Evolutionary conservation across 768 basidiomycete species (phyloP), one percentile per base, ranked within the genome.

Genomic region (Leccinellum luteum): DNA sequence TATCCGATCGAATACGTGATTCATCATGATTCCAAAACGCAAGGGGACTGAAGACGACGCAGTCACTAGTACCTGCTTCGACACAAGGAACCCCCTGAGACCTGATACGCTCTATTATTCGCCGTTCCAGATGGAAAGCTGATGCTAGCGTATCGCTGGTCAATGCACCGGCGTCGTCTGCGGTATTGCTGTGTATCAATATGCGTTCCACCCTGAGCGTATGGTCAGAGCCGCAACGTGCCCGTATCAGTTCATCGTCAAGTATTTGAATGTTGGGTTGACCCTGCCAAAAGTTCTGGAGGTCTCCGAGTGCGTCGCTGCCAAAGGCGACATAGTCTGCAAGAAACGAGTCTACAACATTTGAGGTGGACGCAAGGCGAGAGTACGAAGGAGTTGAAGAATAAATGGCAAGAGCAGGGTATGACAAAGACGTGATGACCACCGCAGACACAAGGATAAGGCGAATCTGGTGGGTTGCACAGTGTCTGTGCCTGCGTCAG

Each of bases 351-450:
- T 87, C 82, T 55, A 91, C 79, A n/a, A 89, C 79, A 49, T 76
- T 78, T 28, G 79, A 77, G 17, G 80, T 73, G 73, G 76, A 80
- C 59, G 79, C 84, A 63, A 78, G 79, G 50, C 66, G 71, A 51
- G 78, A 87, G 71, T 83, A 82, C 0, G 84, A 82, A 57, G 85
- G 82, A 1, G 90, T 85, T 1, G 89, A 87, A 23, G 85, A 85
- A 70, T 94, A 93, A 56, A 90, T 81, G 51, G 90, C 85, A 51
- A 95, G 81, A 19, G 93, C 93, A n/a, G 93, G 93, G 63, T 92
- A 94, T 67, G 93, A 90, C 55, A 95, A 83, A 17, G 89, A 89
- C 55, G 92, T 89, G 68, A 94, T 94, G 61, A 94, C 92, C 57
- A 93, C 82, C 51, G 88, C 84, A 21, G 90, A 94, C 59, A 93